Evolutionary conservation across 768 basidiomycete genomes (phyloP), one percentile per base, ranked within the genome.

Genomic region (Russula vinacea): DNA sequence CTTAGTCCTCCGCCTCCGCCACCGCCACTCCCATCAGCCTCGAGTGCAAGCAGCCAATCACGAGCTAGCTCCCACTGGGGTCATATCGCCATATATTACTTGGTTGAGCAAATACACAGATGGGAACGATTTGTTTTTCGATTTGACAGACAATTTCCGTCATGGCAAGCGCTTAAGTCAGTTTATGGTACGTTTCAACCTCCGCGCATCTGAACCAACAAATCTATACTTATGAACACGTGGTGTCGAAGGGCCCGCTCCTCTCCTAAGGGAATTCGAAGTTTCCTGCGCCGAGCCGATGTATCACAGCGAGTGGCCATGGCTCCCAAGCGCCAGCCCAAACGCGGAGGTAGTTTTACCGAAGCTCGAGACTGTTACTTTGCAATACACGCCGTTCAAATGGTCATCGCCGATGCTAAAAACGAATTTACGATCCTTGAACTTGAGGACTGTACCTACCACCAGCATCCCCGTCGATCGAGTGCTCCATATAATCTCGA

Each of bases 51-150:
- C 62, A 74, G 56, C 55, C 72, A 64, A 62, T 74, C 69, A 74
- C 77, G 52, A 73, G 80, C 65, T 19, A 86, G 82, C 66, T 79
- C 83, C 65, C 86, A 89, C 60, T 92, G 90, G 90, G 90, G 89
- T 0, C 84, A 90, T 67, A 87, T 92, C 37, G 87, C 86, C 0
- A 84, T 92, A 51, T 90, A 81, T 72, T 92, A 92, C 71, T 74
- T 92, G 24, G 84, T 87, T 2, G 84, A 89, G 68, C 87, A 90
- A 72, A 91, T 91, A 84, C 84, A 84, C 67, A 82, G 90, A 33
- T 92, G 90, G 90, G 81, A 88, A 71, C 80, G 89, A 26, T 92
- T 92, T 69, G 81, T 91, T 13, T 91, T 92, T 70, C 78, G 86
- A 47, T 92, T 89, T 68, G 88, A 90, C 70, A 87, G 84, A 72